A percentile compares a stretch with the other conserved stretches of the same genome.
Evolutionary conservation across 1,139 yeast species (phyloP).

Genomic region (Zhuliangozyma blackwelliae): DNA sequence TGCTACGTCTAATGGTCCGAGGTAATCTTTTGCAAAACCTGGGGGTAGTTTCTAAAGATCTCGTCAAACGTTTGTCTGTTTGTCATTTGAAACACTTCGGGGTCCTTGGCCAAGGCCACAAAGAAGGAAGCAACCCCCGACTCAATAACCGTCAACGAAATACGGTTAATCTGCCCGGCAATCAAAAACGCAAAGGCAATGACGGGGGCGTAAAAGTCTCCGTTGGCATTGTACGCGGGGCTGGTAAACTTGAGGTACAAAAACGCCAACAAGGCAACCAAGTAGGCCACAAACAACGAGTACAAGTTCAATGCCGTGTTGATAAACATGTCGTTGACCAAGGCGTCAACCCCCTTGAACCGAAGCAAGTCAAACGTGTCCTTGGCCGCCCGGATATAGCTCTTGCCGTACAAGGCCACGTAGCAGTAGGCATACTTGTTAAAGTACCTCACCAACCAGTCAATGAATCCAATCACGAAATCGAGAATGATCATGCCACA

Average conservation of each 20-base stretch:
- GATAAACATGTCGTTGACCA: slow-evolving; percentile 80
- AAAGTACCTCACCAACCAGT: slow-evolving; percentile 81
- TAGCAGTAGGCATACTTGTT: slow-evolving; percentile 89
- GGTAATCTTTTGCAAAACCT: slow-evolving; percentile 56
- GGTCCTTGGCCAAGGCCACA: slow-evolving; percentile 83
- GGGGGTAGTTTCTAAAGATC: slow-evolving; percentile 70
- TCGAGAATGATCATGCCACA: slow-evolving; percentile 55
- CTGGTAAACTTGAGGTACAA: slow-evolving; percentile 68
- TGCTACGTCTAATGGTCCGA: slow-evolving; percentile 24
- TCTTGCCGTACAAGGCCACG: slow-evolving; percentile 81
- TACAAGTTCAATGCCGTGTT: slow-evolving; percentile 73
- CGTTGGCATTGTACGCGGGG: slow-evolving; percentile 65
- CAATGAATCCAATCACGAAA: slow-evolving; percentile 58
- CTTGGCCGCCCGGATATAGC: slow-evolving; percentile 69
- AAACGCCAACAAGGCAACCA: slow-evolving; percentile 65
- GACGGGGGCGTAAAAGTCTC: slow-evolving; percentile 70
- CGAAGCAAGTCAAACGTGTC: slow-evolving; percentile 79
- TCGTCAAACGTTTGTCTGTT: slow-evolving; percentile 75
- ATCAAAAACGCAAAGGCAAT: slow-evolving; percentile 75
- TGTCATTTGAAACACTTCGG: slow-evolving; percentile 74
- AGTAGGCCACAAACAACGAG: slow-evolving; percentile 64
- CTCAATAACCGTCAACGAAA: slow-evolving; percentile 68
- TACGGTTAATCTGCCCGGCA: slow-evolving; percentile 71
- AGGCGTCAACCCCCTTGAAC: slow-evolving; percentile 80
- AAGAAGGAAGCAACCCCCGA: slow-evolving; percentile 86